Evolutionary conservation across 768 basidiomycete species (phyloP).

Genomic region (Phylloporus arenicola): DNA sequence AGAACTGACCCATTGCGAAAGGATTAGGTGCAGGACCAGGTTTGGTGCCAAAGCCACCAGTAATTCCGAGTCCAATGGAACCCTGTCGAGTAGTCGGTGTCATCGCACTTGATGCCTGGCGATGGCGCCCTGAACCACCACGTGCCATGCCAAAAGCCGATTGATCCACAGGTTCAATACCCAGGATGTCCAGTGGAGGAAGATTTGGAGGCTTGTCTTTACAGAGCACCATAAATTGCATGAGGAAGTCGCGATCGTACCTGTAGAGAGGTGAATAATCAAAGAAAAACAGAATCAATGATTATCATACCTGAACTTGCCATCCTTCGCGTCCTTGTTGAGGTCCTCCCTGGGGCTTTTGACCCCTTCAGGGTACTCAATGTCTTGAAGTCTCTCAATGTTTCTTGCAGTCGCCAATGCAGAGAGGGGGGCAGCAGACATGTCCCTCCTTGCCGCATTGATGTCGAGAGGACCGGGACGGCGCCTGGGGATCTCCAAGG

Average conservation of each 20-base stretch:
- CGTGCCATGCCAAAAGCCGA: conserved; percentile 47
- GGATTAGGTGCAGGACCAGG: conserved; percentile 22
- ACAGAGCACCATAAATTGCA: conserved; percentile 95
- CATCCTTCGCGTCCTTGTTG: conserved; percentile 76
- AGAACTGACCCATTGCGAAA: conserved; percentile 69
- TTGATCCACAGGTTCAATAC: conserved; percentile 75
- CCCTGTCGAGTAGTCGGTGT: conserved; percentile 42
- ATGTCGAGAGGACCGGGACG: conserved; percentile 76
- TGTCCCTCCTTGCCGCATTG: conserved; percentile 41
- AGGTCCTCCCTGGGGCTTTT: conserved; percentile 79
- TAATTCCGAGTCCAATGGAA: conserved; percentile 45
- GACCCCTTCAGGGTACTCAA: conserved; percentile 81
- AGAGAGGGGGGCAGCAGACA: conserved; percentile 36
- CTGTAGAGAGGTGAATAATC: conserved; percentile 35
- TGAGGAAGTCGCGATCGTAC: conserved; percentile 94
- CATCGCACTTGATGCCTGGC: conserved; percentile 41
- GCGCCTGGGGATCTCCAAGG: conserved; percentile 36
- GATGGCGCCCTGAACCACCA: conserved; percentile 60
- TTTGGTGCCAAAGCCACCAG: conserved; percentile 26
- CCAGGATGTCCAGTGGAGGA: conserved; percentile 85
- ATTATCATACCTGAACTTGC: conserved; percentile 74
- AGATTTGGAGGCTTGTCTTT: conserved; percentile 91
- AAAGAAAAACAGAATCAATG: neutral
- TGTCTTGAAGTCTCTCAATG: conserved; percentile 73
- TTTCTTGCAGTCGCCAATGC: conserved; percentile 76